Evolutionary conservation across 805 yeast genomes (phyloP), one percentile per base, ranked within the genome.

Genomic region (Teunomyces atbi): DNA sequence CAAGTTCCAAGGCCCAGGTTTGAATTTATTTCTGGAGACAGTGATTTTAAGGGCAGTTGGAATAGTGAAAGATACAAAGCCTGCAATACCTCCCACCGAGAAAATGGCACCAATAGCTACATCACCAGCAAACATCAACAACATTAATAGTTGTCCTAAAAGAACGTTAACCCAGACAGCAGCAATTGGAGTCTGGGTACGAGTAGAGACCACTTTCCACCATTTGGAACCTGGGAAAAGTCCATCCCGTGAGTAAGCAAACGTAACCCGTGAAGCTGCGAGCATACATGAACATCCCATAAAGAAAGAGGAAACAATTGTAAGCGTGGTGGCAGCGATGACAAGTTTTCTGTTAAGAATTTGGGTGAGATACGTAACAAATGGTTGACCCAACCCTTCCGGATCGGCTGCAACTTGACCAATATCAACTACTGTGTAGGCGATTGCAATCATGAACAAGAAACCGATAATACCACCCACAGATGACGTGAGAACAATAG

Each of bases 51-150:
- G 71, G 6, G 79, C 56, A 15, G 83, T 79, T 10, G 89, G 89
- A 54, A 80, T 68, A n/a, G 79, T 73, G 64, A 83, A 84, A 3
- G 89, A 83, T 47, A 83, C 74, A 56, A 82, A 82, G 0, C 85
- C 79, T 11, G 85, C 78, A 56, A 83, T 82, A 38, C 87, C 88
- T 27, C 87, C 86, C 41, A 84, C 86, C 1, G 87, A 81, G 66
- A 84, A 84, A 49, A 83, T 82, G 36, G 89, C 89, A 26, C 77
- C 82, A 53, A 83, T 80, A 41, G 89, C 85, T 16, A 76, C 72
- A 48, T 79, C 82, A 33, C 86, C 86, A 28, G 83, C 83, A 62
- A 83, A 81, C 60, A 83, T 74, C 49, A 81, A 71, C 46, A 79
- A 70, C 50, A 82, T 66, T 18, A 81, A 66, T 19, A 81, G 70